Evolutionary conservation across 257 asterid species (phyloP), one percentile per base, ranked within the genome.

Genomic region (Fraxinus excelsior): DNA sequence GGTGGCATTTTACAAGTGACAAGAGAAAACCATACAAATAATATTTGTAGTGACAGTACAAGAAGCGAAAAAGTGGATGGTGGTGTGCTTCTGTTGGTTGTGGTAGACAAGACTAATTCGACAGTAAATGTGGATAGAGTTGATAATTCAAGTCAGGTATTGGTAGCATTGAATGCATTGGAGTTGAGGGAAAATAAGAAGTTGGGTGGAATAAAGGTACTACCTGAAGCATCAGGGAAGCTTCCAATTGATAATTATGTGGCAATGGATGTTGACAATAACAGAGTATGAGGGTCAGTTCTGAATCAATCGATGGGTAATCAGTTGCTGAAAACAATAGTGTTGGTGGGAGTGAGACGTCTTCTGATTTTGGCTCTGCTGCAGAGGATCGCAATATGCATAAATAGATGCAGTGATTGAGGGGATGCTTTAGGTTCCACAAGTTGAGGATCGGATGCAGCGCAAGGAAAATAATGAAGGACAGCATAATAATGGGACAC

Each of bases 81-180:
- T 26, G 83, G 58, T 73, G 78, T 66, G 66, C 73, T 67, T 71
- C 74, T 70, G 14, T 74, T 76, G 19, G 46, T 31, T 49, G 64
- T 68, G 71, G 85, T 56, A 32, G 87, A 70, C 60, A 79, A 46
- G 67, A 38, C 31, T 6, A 56, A 67, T 14, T 64, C n/a, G 35
- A 67, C 9, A 19, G 76, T 73, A 70, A 74, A 76, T 68, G 75
- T 28, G 71, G 87, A 82, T 66, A 78, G 86, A 74, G 76, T 78
- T 67, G 91, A 86, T 62, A 77, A 81, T 12, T 82, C 92, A 7
- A 79, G 71, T 74, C 87, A 81, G 74, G 89, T 83, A 70, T 35
- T 85, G 79, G 87, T 85, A 2, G 90, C 90, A 0, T 64, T 88
- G 78, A 85, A 78, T 82, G 88, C 87, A 0, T 93, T 88, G 69